phyloP scores from a whole-genome alignment of 192 early-diverging fungal genomes.

The Funneliformis geosporum region DNA sequence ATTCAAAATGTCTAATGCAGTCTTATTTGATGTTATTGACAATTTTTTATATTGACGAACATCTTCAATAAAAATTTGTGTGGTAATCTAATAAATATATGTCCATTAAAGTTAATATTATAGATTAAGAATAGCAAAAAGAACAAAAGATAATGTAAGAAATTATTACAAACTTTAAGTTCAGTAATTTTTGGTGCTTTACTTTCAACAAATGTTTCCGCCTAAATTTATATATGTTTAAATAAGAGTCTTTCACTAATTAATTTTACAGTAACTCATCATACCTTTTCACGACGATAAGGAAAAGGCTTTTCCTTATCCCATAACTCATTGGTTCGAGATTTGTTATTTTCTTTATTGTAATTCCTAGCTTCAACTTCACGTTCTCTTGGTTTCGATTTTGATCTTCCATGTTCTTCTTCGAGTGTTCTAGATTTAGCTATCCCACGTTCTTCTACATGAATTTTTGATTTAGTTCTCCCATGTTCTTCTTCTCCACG shows the following conservation, averaged over 20 bases:
- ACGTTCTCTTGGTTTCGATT: background rate
- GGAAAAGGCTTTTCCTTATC: no score
- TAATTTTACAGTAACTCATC: background rate
- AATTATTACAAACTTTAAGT: background rate
- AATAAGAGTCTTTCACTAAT: background rate
- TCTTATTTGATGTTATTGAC: conserved; percentile 71
- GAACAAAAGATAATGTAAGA: background rate
- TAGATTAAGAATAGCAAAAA: background rate
- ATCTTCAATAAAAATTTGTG: conserved; percentile 89
- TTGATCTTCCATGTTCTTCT: background rate
- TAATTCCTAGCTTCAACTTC: background rate
- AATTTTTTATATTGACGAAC: conserved; percentile 75
- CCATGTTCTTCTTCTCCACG: conserved; percentile 23
- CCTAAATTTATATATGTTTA: background rate
- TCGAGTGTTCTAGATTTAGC: background rate
- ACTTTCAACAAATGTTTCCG: background rate
- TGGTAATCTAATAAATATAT: conserved; percentile 52
- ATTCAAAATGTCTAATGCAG: conserved; percentile 70
- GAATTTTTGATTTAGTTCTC: conserved; percentile 6
- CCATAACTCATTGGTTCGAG: background rate
- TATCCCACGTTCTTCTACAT: background rate
- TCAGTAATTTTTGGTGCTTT: background rate
- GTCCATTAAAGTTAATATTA: background rate
- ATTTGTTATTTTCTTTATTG: background rate
- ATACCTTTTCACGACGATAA: background rate